Evolutionary conservation across 176 grass and related monocot species (phyloP).

Genomic region (Raddia distichophylla): DNA sequence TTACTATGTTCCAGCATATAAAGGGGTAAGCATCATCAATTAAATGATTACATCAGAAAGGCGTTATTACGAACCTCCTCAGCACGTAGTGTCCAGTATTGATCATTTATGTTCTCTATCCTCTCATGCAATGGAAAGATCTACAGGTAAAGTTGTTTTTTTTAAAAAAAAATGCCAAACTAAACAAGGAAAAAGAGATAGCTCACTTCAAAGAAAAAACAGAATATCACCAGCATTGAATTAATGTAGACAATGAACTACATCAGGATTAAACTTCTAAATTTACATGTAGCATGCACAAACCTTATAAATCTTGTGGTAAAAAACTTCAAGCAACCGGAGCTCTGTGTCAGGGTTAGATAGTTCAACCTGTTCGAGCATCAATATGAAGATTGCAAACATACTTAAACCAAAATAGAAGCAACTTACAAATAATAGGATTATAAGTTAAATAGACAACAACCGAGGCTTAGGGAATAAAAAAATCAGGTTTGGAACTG

Average conservation of each 20-base stretch:
- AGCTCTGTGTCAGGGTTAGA: conserved; percentile 89
- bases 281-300: conserved; percentile 21
- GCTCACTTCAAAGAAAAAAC: background rate
- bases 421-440: background rate
- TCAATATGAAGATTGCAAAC: conserved; percentile 32
- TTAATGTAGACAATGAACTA: background rate
- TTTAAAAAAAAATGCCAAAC: conserved; percentile 27
- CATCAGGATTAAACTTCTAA: conserved; percentile 6
- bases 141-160: conserved; percentile 34
- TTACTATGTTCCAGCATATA: background rate
- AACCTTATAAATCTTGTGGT: conserved; percentile 99
- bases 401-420: conserved; percentile 4
- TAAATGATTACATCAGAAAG: conserved; percentile 28
- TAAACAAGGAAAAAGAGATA: background rate
- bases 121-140: conserved; percentile 76
- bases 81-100: conserved; percentile 84
- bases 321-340: conserved; percentile 94
- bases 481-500: no score
- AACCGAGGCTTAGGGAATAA: no score
- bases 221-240: conserved; percentile 13
- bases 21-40: conserved; percentile 10
- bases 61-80: conserved; percentile 60
- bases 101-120: conserved; percentile 93
- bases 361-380: conserved; percentile 77
- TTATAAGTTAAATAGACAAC: conserved; percentile 18